Base-by-base conservation (phyloP, 202 grass and related monocot genomes). In the Eragrostis tef region DNA sequence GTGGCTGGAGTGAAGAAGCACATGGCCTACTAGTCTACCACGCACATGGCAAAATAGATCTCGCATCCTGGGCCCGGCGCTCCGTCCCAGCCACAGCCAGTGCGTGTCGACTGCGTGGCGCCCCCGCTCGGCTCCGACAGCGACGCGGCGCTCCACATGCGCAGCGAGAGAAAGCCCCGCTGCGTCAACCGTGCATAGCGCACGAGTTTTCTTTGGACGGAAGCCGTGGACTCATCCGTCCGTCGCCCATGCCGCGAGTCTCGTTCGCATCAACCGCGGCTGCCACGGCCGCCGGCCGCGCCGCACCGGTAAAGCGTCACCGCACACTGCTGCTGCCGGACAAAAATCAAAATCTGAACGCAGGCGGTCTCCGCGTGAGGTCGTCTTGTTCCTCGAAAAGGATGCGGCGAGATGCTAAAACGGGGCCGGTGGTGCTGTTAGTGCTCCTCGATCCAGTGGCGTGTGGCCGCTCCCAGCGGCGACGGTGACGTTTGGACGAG, bases 1-100 rank as follows among this genome's bases (percentile, higher is more conserved):
- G 41, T 36, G 79, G 47, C 47, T 24, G n/a, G n/a, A n/a, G n/a
- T n/a, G 42, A 59, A 12, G 3, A 39, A 19, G 68, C 79, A 73
- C 68, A 63, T 73, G 68, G 56, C 36, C 12, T 67, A 67, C 1
- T 11, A 11, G 26, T 39, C 63, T 66, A 5, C 34, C 0, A n/a
- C 51, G 21, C 65, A 19, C 9, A 17, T 22, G 41, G 11, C 7
- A 0, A 6, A 45, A 44, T 39, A 16, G 54, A 75, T 25, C 50
- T 21, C 6, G 50, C 27, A 3, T 19, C 14, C 11, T n/a, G n/a
- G 19, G 12, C 58, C 24, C 3, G 5, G 25, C 21, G 52, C 52
- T 56, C 52, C 17, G 52, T 4, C 57, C n/a, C 57, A 0, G 57
- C 22, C 57, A 60, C 57, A 0, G 57, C 22, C 57, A 60, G 47